Base-by-base conservation (phyloP, 345 rosid genomes). In the Eucalyptus sp. region DNA sequence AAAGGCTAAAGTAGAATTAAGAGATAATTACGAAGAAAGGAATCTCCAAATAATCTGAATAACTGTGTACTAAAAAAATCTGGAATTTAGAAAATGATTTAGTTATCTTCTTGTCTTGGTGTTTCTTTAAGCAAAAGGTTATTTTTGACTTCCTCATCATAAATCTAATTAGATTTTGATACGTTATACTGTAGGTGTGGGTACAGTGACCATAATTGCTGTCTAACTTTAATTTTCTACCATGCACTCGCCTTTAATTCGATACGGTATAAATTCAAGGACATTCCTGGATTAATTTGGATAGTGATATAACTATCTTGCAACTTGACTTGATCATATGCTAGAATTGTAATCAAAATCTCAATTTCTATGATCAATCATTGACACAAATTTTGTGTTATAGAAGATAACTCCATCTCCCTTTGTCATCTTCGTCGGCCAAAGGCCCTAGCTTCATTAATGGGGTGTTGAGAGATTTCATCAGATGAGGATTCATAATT, bases 361-460 rank as follows among this genome's bases (percentile, higher is more conserved):
- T 71, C 43, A 66, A 10, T 31, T 66, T 68, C 3, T 68, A 66
- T 7, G 3, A 66, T 9, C 79, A 16, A 31, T 66, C 0, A 0
- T 33, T 33, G 46, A 71, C 10, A 22, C 22, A 0, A 3, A 17
- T 71, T 37, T 68, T 5, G 44, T 71, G 4, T 17, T 33, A 71
- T 68, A 33, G 18, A 33, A 15, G 43, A 68, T 37, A 17, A 33
- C 81, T 71, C 46, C 83, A 10, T 76, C 27, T 11, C 7, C 43
- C 2, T 18, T 76, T 76, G 46, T 37, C 13, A 11, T 76, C 80
- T 33, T 68, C 12, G 46, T 71, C 22, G 5, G 46, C 27, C 46
- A 10, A 37, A 10, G 83, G 4, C 18, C 83, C 83, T 76, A 68
- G 80, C 44, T 68, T 41, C 80, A 0, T 68, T 33, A 3, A 33